Evolutionary conservation across 345 rosid species (phyloP).

Genomic region (Gossypium mustelinum): DNA sequence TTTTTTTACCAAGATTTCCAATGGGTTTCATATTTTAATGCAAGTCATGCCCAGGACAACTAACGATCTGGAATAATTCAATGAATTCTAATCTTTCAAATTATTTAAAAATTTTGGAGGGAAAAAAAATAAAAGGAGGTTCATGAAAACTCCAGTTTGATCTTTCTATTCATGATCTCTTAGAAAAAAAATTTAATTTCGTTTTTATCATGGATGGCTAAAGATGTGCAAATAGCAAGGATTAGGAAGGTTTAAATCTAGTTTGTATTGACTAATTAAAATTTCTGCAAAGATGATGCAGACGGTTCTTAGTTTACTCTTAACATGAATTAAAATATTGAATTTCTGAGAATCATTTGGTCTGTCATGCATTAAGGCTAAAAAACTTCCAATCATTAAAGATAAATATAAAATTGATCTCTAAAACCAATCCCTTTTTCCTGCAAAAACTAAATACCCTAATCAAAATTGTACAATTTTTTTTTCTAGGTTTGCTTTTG

Average conservation of each 20-base stretch:
- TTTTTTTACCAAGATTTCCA: slow-evolving; percentile 27
- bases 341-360: slow-evolving; percentile 19
- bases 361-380: slow-evolving; percentile 13
- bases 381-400: slow-evolving; percentile 34
- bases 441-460: not conserved
- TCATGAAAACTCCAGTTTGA: not conserved
- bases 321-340: slow-evolving; percentile 12
- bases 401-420: not conserved
- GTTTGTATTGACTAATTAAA: not conserved
- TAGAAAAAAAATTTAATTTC: not conserved
- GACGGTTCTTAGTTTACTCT: slow-evolving; percentile 1
- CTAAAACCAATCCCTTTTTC: not conserved
- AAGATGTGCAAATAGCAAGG: slow-evolving; percentile 29
- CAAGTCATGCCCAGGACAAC: slow-evolving; percentile 25
- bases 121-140: too few species aligned
- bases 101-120: not conserved
- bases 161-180: slow-evolving; percentile 8
- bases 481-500: too few species aligned
- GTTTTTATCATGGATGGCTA: slow-evolving; percentile 7
- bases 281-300: slow-evolving; percentile 19
- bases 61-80: slow-evolving; percentile 27
- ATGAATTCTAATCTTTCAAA: slow-evolving; percentile 14
- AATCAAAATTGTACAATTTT: too few species aligned
- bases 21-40: slow-evolving; percentile 21
- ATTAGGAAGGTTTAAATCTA: not conserved